A percentile compares a stretch with the other conserved stretches of the same genome.
phyloP scores from a whole-genome alignment of 1,284 basidiomycete species.

The Sphagnurus paluster region DNA sequence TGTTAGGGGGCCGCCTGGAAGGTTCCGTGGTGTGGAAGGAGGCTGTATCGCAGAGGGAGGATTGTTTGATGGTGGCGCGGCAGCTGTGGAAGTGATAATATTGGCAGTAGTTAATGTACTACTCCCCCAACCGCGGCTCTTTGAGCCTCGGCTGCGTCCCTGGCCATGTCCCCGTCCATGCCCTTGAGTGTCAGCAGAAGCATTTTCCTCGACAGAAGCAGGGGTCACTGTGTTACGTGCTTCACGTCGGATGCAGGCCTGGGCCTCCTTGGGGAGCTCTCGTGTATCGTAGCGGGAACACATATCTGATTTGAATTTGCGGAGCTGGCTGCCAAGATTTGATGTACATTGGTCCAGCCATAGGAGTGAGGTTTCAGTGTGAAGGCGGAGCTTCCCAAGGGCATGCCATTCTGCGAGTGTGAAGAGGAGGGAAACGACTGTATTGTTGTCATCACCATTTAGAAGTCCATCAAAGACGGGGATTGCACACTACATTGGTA shows the following conservation, averaged over 20 bases:
- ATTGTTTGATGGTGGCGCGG: background rate
- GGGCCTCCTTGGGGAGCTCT: conserved; percentile 27
- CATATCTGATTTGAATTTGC: conserved; percentile 20
- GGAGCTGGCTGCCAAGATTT: conserved; percentile 20
- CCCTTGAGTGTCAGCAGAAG: background rate
- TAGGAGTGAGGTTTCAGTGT: conserved; percentile 27
- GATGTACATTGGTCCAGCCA: conserved; percentile 22
- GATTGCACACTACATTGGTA: conserved; percentile 34
- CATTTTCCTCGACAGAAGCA: too few species aligned
- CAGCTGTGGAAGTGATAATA: too few species aligned
- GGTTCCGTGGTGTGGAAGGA: too few species aligned
- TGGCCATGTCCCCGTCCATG: background rate
- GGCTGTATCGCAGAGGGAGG: background rate
- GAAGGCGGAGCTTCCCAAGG: conserved; percentile 32
- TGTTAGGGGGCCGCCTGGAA: background rate
- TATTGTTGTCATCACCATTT: conserved; percentile 21
- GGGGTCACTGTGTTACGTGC: background rate
- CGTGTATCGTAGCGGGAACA: conserved; percentile 22
- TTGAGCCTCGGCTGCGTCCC: background rate
- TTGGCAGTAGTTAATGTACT: too few species aligned
- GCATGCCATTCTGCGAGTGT: conserved; percentile 29
- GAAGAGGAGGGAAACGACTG: conserved; percentile 5
- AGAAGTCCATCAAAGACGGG: conserved; percentile 37
- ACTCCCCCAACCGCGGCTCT: too few species aligned
- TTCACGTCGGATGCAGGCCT: conserved; percentile 16